Conservation (phyloP, 2,329 filamentous ascomycete species). For the Didymella glomerata region DNA sequence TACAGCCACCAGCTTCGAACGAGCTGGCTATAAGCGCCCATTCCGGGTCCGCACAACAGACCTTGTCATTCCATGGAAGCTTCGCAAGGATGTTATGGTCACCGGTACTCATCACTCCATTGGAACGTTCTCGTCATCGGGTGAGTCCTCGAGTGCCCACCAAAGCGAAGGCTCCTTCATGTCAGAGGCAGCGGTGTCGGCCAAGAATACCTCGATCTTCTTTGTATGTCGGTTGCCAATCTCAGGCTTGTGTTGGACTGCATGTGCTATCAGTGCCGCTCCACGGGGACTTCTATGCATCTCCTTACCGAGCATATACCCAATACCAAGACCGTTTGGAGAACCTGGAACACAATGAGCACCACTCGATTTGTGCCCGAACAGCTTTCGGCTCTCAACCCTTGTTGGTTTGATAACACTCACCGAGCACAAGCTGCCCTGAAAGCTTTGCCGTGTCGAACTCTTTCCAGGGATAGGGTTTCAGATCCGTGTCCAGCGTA, state of each 20-base stretch:
- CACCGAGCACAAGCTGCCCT: slow-evolving; percentile 8
- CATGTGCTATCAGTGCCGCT: background rate
- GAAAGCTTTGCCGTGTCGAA: background rate
- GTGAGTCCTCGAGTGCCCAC: slow-evolving; percentile 10
- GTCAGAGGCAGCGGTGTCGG: slow-evolving; percentile 10
- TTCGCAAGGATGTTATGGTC: background rate
- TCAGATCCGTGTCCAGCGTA: slow-evolving; percentile 6
- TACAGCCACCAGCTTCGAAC: background rate
- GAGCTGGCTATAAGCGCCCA: background rate
- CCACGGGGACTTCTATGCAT: background rate
- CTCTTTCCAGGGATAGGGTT: slow-evolving; percentile 8
- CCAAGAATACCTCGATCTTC: slow-evolving; percentile 12
- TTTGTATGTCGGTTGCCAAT: slow-evolving; percentile 10
- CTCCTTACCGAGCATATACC: slow-evolving; percentile 8
- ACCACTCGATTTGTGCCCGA: background rate
- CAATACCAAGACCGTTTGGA: slow-evolving; percentile 15
- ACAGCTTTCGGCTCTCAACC: background rate
- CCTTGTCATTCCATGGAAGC: background rate
- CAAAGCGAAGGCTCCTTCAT: slow-evolving; percentile 9
- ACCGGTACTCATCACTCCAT: background rate
- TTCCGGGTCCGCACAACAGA: background rate
- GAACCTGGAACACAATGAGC: slow-evolving; percentile 6
- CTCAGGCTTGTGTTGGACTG: slow-evolving; percentile 16
- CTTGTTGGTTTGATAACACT: background rate
- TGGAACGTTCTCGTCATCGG: background rate